phyloP scores from a whole-genome alignment of 2,329 filamentous ascomycete species.

The Coniochaeta sp. region DNA sequence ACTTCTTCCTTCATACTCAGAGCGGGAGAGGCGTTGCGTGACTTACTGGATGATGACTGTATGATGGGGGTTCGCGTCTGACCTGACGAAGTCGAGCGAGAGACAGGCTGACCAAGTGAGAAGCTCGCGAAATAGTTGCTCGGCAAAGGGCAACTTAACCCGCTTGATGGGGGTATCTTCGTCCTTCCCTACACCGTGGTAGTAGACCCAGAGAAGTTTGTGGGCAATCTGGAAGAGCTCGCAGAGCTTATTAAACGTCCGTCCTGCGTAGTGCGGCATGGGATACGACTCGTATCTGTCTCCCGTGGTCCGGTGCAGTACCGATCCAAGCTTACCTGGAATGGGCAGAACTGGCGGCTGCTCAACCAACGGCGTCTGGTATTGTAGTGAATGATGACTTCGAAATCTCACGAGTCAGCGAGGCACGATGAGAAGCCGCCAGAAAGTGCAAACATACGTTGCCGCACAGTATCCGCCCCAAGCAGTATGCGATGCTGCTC shows the following conservation, averaged over 20 bases:
- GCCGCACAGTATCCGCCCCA: background rate
- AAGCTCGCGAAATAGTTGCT: background rate
- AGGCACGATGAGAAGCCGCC: background rate
- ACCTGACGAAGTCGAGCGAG: background rate
- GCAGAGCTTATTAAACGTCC: constrained; percentile 1
- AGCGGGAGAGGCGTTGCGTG: background rate
- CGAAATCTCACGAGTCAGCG: background rate
- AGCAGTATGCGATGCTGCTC: background rate
- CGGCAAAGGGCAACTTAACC: background rate
- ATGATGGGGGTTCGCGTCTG: background rate
- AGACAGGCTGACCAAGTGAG: background rate
- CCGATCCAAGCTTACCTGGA: background rate
- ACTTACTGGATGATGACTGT: background rate
- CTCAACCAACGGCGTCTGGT: background rate
- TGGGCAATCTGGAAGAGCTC: constrained; percentile 1
- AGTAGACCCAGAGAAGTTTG: background rate
- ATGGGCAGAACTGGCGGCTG: background rate
- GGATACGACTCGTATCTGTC: background rate
- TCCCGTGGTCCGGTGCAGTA: background rate
- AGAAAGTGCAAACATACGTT: background rate
- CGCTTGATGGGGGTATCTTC: background rate
- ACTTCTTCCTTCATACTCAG: background rate
- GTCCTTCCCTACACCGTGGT: background rate
- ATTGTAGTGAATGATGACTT: background rate
- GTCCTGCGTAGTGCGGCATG: background rate